Base-by-base conservation (phyloP, 2,329 filamentous ascomycete genomes). In the Calonectria pseudoreteaudii region DNA sequence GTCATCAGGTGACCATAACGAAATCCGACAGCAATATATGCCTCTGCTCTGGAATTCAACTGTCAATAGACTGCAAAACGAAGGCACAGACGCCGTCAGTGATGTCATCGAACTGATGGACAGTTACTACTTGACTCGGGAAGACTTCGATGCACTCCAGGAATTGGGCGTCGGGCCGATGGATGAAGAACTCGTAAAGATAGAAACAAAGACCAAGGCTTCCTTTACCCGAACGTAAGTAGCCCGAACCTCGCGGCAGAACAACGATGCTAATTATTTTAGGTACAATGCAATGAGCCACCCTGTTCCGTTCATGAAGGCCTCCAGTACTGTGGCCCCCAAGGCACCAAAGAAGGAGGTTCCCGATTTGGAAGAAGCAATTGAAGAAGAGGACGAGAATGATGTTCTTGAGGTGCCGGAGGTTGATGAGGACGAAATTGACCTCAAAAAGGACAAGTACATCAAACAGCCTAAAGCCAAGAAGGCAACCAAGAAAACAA, bases 91-190 rank as follows among this genome's bases (percentile, higher is more conserved):
- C 1, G 90, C 91, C 10, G 93, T 98, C 6, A 89, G 91, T 1
- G 93, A 94, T 2, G 93, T 98, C 68, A 99, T 99, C 81, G 92
- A 97, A 68, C 89, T 98, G 68, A 98, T 99, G 97, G 97, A 99
- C 82, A 95, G 93, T 82, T 99, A 99, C 85, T 99, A 93, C 84
- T 88, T 99, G 71, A 98, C 97, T 0, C 93, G 94, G 75, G 97
- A 99, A 30, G 97, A 99, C 83, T 98, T 96, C 84, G 97, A 99
- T 82, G 94, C 93, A 13, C 95, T 99, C 80, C 89, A 95, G 83
- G 97, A 99, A 85, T 90, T 99, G 30, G 96, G 96, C 9, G 91
- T 99, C 18, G 97, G 96, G 6, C 91, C 93, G 1, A 96, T 98
- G 89, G 90, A 93, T 75, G 92, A 96, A 84, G 92, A 93, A 23